Base-by-base conservation (phyloP, 768 basidiomycete genomes). In the Trametes cubensis region DNA sequence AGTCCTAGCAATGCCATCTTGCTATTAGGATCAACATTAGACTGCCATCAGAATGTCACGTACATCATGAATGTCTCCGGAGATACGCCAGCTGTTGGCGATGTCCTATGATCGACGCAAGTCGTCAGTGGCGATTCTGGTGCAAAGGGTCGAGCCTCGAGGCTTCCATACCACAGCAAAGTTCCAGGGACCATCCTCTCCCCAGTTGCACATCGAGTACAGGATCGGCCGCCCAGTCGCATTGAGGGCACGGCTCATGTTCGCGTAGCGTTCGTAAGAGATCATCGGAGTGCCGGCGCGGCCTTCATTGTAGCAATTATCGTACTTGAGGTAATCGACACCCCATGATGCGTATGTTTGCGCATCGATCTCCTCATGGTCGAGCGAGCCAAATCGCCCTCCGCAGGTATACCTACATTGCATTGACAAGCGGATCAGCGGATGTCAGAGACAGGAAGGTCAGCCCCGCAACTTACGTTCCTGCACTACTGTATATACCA, bases 241-340 rank as follows among this genome's bases (percentile, higher is more conserved):
- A 53, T 74, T 76, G 21, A 78, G 63, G 0, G 77, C 77, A n/a
- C 69, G 60, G 0, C 75, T 75, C 77, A 78, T 78, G 55, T 74
- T 73, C 26, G 68, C 68, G 57, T 72, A 78, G 8, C 77, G 68
- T n/a, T 76, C 71, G 55, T 70, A 74, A 1, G 77, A 77, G 48
- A 77, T 70, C 46, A 62, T 58, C 10, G 76, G 74, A 5, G 73
- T 74, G 15, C 77, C 77, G 3, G 74, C 54, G 13, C 68, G 73
- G 11, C 77, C 77, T 60, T 77, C 73, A 65, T 78, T 78, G 65
- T 67, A 75, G 69, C 77, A 78, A 50, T 78, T 78, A 65, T 78
- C 77, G 56, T 78, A 78, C 62, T 78, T 72, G 17, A 78, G 66
- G 53, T 75, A 77, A 65, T 77, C 76, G 42, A 76, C 69, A 15